A percentile compares a stretch with the other conserved stretches of the same genome.
These are phyloP conservation scores for Sugiyamaella chiloensis DNA, from an alignment of 805 yeast species.

Conservation along the genomic window DNA sequence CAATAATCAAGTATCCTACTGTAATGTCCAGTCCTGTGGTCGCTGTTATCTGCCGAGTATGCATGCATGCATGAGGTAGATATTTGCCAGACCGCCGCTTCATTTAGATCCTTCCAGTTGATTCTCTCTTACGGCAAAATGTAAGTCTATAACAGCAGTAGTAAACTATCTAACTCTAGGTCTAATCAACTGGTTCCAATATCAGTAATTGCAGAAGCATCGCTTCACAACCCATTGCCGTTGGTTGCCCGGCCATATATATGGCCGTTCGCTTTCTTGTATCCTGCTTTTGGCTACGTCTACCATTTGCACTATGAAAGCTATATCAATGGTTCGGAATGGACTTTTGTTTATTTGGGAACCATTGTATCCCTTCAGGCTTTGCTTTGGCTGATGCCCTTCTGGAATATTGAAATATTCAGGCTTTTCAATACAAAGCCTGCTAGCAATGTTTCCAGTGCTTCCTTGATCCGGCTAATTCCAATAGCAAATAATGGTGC, in stretches of 20 bases:
- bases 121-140: constrained; percentile 7
- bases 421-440: constrained; percentile 63
- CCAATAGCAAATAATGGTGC: constrained; percentile 87
- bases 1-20: too few relatives aligned
- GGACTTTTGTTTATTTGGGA: constrained; percentile 90
- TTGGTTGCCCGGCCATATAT: constrained; percentile 66
- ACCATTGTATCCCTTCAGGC: constrained; percentile 69
- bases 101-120: not conserved
- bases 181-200: constrained; percentile 52
- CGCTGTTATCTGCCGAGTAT: too few relatives aligned
- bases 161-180: constrained; percentile 3
- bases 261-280: constrained; percentile 60
- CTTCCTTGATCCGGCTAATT: constrained; percentile 67
- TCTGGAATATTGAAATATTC: constrained; percentile 78
- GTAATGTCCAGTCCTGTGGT: too few relatives aligned
- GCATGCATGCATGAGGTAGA: too few relatives aligned
- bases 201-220: constrained; percentile 67
- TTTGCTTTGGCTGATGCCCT: constrained; percentile 84
- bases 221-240: constrained; percentile 69
- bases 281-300: constrained; percentile 67
- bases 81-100: too few relatives aligned
- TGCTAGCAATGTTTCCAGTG: constrained; percentile 55
- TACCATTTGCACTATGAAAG: constrained; percentile 69
- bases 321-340: constrained; percentile 84
- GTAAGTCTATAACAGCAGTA: not conserved